Conservation (phyloP, 768 basidiomycete genomes). For the Collybia mongolica region DNA sequence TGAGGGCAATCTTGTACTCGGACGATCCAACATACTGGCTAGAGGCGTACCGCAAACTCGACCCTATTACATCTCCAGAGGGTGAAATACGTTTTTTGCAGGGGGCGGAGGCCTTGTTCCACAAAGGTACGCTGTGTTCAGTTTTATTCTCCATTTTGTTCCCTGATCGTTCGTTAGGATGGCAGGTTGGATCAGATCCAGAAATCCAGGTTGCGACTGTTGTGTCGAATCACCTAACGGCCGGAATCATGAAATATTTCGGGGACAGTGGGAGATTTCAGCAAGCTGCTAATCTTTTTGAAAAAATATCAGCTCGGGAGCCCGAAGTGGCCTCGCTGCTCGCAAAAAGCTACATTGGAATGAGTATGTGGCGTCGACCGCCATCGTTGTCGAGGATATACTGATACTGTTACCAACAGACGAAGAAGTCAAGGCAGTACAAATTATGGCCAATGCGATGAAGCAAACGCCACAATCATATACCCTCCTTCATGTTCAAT, state of each 20-base stretch:
- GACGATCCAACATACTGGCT: conserved; percentile 91
- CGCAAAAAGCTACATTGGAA: conserved; percentile 90
- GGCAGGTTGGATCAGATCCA: conserved; percentile 98
- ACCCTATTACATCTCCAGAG: conserved; percentile 88
- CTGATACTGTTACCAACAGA: conserved; percentile 46
- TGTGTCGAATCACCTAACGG: conserved; percentile 94
- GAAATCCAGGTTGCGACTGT: conserved; percentile 98
- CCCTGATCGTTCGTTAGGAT: conserved; percentile 50
- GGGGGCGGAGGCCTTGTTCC: conserved; percentile 85
- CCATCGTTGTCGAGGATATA: background rate
- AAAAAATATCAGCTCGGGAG: conserved; percentile 81
- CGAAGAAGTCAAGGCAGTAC: conserved; percentile 97
- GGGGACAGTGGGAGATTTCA: conserved; percentile 87
- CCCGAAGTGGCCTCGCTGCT: conserved; percentile 88
- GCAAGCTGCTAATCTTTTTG: conserved; percentile 89
- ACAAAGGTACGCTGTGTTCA: conserved; percentile 53
- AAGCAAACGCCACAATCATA: conserved; percentile 89
- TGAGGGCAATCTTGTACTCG: conserved; percentile 91
- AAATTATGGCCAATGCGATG: conserved; percentile 86
- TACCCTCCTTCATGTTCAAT: conserved; percentile 90
- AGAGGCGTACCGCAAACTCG: conserved; percentile 93
- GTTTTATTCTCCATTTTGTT: background rate
- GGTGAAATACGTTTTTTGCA: conserved; percentile 89
- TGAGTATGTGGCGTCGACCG: conserved; percentile 66
- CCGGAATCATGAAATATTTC: conserved; percentile 96